Percentiles rank a stretch among this genome's conserved stretches.
These are phyloP conservation scores for Thinopyrum obtusiflorum DNA, from an alignment of 202 grass and related monocot genomes.

Conservation along the genomic window DNA sequence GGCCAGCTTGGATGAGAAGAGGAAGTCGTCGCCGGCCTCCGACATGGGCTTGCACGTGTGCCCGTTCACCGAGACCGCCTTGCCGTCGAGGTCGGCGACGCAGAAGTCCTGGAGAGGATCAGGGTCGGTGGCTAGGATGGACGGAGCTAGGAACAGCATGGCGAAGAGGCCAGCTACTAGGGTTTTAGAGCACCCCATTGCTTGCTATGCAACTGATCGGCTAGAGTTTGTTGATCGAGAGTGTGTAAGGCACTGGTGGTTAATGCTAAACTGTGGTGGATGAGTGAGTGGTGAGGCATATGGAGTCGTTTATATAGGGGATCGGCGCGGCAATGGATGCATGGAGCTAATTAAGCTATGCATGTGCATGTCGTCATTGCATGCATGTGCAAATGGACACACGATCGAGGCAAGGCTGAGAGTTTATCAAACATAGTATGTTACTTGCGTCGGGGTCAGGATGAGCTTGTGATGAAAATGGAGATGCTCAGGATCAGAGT, in stretches of 20 bases:
- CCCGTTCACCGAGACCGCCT: slow-evolving; percentile 32
- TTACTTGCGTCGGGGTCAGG: too few species aligned
- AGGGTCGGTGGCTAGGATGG: slow-evolving; percentile 35
- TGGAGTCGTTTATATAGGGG: too few species aligned
- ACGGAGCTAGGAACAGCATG: not conserved
- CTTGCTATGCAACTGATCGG: not conserved
- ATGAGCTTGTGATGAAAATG: too few species aligned
- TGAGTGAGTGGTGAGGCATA: not conserved
- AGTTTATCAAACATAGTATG: too few species aligned
- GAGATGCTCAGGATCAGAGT: too few species aligned
- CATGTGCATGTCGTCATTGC: too few species aligned
- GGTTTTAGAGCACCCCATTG: slow-evolving; percentile 2
- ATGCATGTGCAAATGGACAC: not conserved
- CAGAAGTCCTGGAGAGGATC: too few species aligned
- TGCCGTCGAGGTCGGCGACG: too few species aligned
- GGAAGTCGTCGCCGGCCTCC: slow-evolving; percentile 28
- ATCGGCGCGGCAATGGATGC: too few species aligned
- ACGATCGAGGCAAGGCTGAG: not conserved
- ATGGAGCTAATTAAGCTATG: too few species aligned
- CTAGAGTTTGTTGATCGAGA: not conserved
- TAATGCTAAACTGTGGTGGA: not conserved
- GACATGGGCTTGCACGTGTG: slow-evolving; percentile 33
- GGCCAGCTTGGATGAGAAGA: slow-evolving; percentile 31
- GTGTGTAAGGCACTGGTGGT: not conserved
- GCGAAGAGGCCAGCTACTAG: not conserved